Conservation (phyloP, 371 early-diverging fungal genomes). For the Saksenaea vasiformis region DNA sequence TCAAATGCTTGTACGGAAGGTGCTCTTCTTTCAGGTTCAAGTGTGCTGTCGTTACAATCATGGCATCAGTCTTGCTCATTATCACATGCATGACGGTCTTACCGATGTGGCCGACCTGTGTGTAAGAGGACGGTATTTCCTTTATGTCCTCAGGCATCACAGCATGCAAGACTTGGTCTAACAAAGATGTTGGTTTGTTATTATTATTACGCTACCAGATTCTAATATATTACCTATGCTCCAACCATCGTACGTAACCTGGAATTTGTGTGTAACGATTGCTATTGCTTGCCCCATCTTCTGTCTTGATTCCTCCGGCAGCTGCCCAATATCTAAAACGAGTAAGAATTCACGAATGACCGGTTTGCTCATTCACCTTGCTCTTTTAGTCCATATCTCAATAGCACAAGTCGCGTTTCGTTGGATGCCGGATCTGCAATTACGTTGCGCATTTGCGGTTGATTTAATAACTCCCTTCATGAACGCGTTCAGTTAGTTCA, state of each 20-base stretch:
- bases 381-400: conserved; percentile 49
- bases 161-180: conserved; percentile 85
- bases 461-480: conserved; percentile 65
- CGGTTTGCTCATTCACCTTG: conserved; percentile 20
- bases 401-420: conserved; percentile 64
- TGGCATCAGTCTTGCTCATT: background rate
- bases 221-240: conserved; percentile 55
- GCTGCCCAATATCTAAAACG: conserved; percentile 24
- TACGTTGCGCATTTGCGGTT: conserved; percentile 74
- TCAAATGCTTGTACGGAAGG: conserved; percentile 82
- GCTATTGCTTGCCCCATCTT: conserved; percentile 53
- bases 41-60: conserved; percentile 63
- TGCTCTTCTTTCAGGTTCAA: conserved; percentile 90
- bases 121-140: conserved; percentile 87
- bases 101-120: conserved; percentile 94
- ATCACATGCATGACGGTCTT: conserved; percentile 1
- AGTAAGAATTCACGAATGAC: background rate
- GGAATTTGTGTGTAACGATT: conserved; percentile 54
- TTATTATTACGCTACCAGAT: background rate
- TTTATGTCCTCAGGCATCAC: conserved; percentile 79
- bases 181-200: background rate
- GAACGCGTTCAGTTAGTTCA: background rate
- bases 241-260: conserved; percentile 79
- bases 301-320: conserved; percentile 47
- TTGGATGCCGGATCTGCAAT: conserved; percentile 57